Conservation (phyloP, 805 yeast species). For the Candida methanosorbosa region DNA sequence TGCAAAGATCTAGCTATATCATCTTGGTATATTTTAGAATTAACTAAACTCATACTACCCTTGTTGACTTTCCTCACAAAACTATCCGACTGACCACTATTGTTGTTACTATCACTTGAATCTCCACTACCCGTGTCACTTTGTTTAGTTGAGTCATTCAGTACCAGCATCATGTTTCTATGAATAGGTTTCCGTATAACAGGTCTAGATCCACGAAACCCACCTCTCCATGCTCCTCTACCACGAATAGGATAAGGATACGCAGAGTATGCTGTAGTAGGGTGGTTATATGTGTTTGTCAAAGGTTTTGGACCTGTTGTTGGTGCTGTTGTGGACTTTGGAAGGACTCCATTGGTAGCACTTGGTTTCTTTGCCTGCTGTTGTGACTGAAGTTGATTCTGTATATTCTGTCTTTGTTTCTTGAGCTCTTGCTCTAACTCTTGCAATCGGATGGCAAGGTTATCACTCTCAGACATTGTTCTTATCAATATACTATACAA, state of each 20-base stretch:
- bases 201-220: conserved; percentile 9
- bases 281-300: too few species aligned
- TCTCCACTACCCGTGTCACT: too few species aligned
- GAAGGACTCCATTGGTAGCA: too few species aligned
- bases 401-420: conserved; percentile 8
- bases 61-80: conserved; percentile 24
- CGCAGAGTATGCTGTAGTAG: too few species aligned
- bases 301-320: too few species aligned
- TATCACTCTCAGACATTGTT: conserved; percentile 13
- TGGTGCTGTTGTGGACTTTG: too few species aligned
- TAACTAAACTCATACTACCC: conserved; percentile 32
- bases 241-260: too few species aligned
- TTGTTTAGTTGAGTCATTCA: not conserved
- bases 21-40: conserved; percentile 25
- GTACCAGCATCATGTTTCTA: not conserved
- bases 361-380: too few species aligned
- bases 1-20: conserved; percentile 17
- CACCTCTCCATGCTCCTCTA: conserved; percentile 9
- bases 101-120: too few species aligned
- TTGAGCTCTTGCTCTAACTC: conserved; percentile 11
- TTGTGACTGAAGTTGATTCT: conserved; percentile 8
- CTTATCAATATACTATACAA: too few species aligned
- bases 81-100: too few species aligned
- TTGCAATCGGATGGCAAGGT: conserved; percentile 10
- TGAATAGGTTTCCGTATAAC: not conserved